phyloP scores from a whole-genome alignment of 2,329 filamentous ascomycete species.

The Metarhizium guizhouense region DNA sequence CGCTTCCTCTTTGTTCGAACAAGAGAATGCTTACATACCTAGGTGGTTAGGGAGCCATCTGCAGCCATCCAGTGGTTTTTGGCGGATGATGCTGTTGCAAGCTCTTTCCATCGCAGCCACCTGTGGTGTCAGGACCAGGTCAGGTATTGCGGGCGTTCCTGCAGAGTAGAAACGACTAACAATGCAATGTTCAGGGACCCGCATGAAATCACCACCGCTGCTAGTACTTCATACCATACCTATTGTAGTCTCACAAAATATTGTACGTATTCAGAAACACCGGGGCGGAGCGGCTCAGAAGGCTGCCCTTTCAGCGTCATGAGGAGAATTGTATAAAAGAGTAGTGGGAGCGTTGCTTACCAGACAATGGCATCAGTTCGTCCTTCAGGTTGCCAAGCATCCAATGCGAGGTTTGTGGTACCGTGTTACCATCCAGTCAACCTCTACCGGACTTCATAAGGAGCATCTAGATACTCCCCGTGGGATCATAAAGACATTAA shows the following conservation, averaged over 20 bases:
- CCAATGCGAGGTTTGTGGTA: background rate
- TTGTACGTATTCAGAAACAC: background rate
- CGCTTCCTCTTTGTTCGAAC: background rate
- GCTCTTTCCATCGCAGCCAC: too few species aligned
- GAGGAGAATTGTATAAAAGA: background rate
- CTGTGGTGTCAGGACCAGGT: background rate
- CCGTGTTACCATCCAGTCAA: background rate
- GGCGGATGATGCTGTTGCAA: too few species aligned
- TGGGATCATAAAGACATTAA: too few species aligned
- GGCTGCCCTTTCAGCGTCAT: too few species aligned
- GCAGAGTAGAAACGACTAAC: background rate
- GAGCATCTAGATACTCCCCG: too few species aligned
- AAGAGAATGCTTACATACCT: background rate
- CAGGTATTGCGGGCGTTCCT: background rate
- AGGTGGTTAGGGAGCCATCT: too few species aligned
- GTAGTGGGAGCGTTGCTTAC: background rate
- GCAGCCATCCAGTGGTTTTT: too few species aligned
- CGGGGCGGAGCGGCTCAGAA: background rate
- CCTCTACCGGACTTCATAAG: too few species aligned
- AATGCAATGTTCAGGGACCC: background rate
- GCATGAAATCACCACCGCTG: background rate
- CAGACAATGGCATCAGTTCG: background rate
- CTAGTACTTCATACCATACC: background rate
- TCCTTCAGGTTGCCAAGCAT: background rate
- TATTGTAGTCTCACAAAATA: background rate